Percentiles rank a stretch among this genome's conserved stretches.
These are phyloP conservation scores for Cryptococcus neoformans DNA, from an alignment of 1,284 basidiomycete genomes.

Conservation along the genomic window DNA sequence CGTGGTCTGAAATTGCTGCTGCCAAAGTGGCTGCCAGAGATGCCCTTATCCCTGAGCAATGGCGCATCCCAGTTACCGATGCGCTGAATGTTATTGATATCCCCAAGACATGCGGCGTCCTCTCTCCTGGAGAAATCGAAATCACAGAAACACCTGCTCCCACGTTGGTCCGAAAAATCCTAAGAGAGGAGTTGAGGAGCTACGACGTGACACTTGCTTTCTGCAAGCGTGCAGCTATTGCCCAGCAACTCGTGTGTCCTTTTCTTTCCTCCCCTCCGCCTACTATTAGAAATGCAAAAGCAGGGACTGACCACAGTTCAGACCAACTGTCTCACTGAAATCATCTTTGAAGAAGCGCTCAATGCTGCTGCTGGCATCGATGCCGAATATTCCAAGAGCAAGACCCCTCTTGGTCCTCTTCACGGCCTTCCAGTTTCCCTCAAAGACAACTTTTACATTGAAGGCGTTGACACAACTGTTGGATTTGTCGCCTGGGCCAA, in stretches of 20 bases:
- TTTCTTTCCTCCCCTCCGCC: too few species aligned
- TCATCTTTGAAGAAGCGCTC: slow-evolving; percentile 51
- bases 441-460: slow-evolving; percentile 45
- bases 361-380: slow-evolving; percentile 50
- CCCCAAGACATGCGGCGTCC: slow-evolving; percentile 60
- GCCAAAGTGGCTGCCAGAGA: slow-evolving; percentile 57
- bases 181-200: slow-evolving; percentile 22
- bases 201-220: slow-evolving; percentile 54
- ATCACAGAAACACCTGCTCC: slow-evolving; percentile 58
- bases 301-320: slow-evolving; percentile 4
- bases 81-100: slow-evolving; percentile 57
- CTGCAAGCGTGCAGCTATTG: slow-evolving; percentile 72
- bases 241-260: slow-evolving; percentile 69
- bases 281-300: too few species aligned
- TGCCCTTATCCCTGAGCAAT: slow-evolving; percentile 60
- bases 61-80: slow-evolving; percentile 52
- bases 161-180: slow-evolving; percentile 26
- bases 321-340: slow-evolving; percentile 52
- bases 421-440: slow-evolving; percentile 56
- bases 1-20: too few species aligned
- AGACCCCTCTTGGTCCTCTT: slow-evolving; percentile 50
- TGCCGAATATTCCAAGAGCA: slow-evolving; percentile 40
- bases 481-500: slow-evolving; percentile 37
- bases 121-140: slow-evolving; percentile 60
- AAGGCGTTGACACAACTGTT: slow-evolving; percentile 46